phyloP scores from a whole-genome alignment of 371 early-diverging fungal genomes.

The Nematocida major region DNA sequence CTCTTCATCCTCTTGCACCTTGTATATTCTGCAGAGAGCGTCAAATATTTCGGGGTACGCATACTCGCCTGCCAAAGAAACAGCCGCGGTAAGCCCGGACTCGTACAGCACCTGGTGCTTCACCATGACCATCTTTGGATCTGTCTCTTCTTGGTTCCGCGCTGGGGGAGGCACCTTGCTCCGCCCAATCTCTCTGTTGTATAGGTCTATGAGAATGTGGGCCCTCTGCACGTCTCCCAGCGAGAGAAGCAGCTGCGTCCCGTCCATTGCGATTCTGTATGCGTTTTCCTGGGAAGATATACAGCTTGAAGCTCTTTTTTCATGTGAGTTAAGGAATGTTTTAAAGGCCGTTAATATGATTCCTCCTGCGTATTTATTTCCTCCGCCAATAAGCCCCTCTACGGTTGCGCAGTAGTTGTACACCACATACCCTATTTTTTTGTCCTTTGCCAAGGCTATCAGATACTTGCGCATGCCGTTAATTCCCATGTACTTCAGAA shows the following conservation, averaged over 20 bases:
- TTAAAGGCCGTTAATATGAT: slow-evolving; percentile 35
- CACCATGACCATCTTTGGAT: neutral
- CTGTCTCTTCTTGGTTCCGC: neutral
- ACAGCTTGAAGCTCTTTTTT: neutral
- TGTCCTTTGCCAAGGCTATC: slow-evolving; percentile 8
- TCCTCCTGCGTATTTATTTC: slow-evolving; percentile 28
- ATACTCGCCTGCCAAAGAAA: neutral
- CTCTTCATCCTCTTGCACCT: slow-evolving; percentile 5
- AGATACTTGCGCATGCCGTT: slow-evolving; percentile 25
- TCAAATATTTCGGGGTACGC: neutral
- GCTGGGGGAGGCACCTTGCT: neutral
- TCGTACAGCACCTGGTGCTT: slow-evolving; percentile 45
- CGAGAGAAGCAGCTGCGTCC: slow-evolving; percentile 25
- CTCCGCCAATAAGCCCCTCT: slow-evolving; percentile 10
- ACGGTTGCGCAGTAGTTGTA: neutral
- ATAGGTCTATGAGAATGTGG: slow-evolving; percentile 8
- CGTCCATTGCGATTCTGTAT: slow-evolving; percentile 12
- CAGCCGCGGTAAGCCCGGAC: slow-evolving; percentile 4
- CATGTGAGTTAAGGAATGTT: neutral
- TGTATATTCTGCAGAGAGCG: slow-evolving; percentile 12
- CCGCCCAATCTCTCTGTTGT: neutral
- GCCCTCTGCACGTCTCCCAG: slow-evolving; percentile 37
- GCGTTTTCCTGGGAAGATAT: slow-evolving; percentile 37
- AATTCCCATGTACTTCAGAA: slow-evolving; percentile 9
- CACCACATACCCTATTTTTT: slow-evolving; percentile 13